Evolutionary conservation across 805 yeast genomes (phyloP).

Genomic region (Monosporozyma aerobia): DNA sequence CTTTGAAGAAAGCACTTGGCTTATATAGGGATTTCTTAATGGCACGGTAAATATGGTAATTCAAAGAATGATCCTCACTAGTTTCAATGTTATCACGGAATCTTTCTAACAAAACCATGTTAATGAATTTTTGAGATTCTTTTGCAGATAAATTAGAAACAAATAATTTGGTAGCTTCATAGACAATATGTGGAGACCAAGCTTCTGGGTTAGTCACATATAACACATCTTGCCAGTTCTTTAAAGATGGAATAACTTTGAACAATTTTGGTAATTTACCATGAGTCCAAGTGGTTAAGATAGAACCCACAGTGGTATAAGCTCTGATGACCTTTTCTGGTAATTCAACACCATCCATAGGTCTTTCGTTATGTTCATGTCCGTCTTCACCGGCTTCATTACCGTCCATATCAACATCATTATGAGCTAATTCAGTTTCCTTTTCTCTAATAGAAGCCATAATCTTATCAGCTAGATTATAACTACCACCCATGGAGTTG

Average conservation of each 20-base stretch:
- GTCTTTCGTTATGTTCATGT: conserved; percentile 23
- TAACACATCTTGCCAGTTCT: conserved; percentile 91
- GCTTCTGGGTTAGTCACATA: conserved; percentile 85
- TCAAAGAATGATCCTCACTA: conserved; percentile 65
- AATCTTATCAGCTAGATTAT: conserved; percentile 84
- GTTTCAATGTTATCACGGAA: conserved; percentile 65
- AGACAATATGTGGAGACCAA: conserved; percentile 94
- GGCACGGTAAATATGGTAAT: conserved; percentile 88
- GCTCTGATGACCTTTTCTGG: conserved; percentile 97
- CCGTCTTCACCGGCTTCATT: conserved; percentile 19
- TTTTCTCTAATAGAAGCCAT: conserved; percentile 81
- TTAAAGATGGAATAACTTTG: conserved; percentile 86
- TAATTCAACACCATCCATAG: conserved; percentile 68
- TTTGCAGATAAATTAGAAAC: conserved; percentile 81
- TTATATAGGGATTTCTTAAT: conserved; percentile 88
- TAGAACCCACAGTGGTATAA: conserved; percentile 82
- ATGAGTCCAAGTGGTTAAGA: conserved; percentile 80
- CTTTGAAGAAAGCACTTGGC: conserved; percentile 96
- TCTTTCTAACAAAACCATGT: conserved; percentile 56
- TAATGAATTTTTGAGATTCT: conserved; percentile 81
- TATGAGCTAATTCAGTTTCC: conserved; percentile 32
- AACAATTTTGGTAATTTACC: conserved; percentile 96
- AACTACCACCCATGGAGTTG: conserved; percentile 35
- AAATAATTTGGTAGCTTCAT: conserved; percentile 89
- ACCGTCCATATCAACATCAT: conserved; percentile 14